Conservation (phyloP, 75 land plant species). For the Cryptomeria japonica region DNA sequence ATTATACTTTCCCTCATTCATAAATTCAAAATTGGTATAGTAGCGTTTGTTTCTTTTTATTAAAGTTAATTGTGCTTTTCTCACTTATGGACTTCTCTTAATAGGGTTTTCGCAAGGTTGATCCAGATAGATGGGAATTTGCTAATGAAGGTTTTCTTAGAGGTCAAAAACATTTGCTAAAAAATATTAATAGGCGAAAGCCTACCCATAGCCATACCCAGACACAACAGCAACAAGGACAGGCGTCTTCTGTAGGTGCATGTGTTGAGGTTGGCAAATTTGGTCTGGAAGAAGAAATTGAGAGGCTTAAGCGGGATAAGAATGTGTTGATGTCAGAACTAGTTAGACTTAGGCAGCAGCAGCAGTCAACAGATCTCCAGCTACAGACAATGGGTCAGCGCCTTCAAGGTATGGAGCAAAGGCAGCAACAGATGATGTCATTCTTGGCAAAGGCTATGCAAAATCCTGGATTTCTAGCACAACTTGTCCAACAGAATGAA, state of each 20-base stretch:
- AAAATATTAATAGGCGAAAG: constrained; percentile 62
- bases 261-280: constrained; percentile 87
- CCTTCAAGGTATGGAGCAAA: constrained; percentile 71
- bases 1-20: background rate
- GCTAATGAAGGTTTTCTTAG: constrained; percentile 86
- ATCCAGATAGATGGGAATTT: constrained; percentile 94
- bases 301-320: constrained; percentile 79
- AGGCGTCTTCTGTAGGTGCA: constrained; percentile 36
- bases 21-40: background rate
- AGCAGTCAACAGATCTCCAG: constrained; percentile 70
- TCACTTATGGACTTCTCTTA: background rate
- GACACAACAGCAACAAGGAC: constrained; percentile 46
- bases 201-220: constrained; percentile 41
- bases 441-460: constrained; percentile 85
- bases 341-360: constrained; percentile 74
- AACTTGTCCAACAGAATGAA: constrained; percentile 71
- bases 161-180: constrained; percentile 66
- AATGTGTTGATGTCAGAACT: constrained; percentile 74
- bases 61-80: background rate
- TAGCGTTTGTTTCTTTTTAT: background rate
- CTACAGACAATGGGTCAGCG: constrained; percentile 55
- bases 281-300: constrained; percentile 82
- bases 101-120: constrained; percentile 86
- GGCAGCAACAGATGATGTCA: constrained; percentile 92
- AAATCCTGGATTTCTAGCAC: constrained; percentile 67